Conservation (phyloP, 139 green algal species). For the Pleodorina starrii region DNA sequence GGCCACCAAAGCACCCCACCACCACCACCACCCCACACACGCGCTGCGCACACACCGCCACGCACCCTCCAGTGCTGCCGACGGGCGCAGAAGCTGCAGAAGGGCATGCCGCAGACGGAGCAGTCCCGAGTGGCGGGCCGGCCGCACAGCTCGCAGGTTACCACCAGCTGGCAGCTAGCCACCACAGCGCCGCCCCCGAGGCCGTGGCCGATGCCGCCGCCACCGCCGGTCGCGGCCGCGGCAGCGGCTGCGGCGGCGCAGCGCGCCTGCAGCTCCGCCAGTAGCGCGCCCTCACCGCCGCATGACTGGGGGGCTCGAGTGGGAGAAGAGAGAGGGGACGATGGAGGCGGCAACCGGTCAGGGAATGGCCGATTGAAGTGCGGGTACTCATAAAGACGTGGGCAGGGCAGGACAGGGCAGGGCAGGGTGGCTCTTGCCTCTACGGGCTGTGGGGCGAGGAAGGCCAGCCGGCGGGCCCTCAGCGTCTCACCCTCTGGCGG, state of each 20-base stretch:
- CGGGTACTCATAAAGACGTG: too few relatives aligned
- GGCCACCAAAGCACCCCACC: too few relatives aligned
- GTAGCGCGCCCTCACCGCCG: constrained; percentile 80
- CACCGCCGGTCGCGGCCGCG: too few relatives aligned
- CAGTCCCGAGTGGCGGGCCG: constrained; percentile 78
- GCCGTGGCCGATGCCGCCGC: too few relatives aligned
- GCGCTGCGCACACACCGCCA: background rate
- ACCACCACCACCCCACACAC: too few relatives aligned
- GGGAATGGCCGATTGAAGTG: too few relatives aligned
- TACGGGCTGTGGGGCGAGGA: too few relatives aligned
- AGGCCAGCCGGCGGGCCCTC: too few relatives aligned
- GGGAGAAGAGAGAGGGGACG: too few relatives aligned
- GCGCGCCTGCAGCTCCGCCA: constrained; percentile 80
- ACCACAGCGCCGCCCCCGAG: constrained; percentile 51
- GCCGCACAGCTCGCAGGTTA: constrained; percentile 89
- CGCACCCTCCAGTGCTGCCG: constrained; percentile 81
- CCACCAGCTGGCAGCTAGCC: constrained; percentile 78
- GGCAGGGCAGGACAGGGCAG: too few relatives aligned
- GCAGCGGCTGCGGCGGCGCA: constrained; percentile 55
- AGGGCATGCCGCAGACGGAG: constrained; percentile 52
- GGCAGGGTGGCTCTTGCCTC: too few relatives aligned
- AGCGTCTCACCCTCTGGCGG: background rate
- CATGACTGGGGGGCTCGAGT: constrained; percentile 46
- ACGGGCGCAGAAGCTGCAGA: constrained; percentile 90
- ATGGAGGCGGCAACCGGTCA: too few relatives aligned